Conservation (phyloP, 306 rosid species). For the Cucumis hystrix region DNA sequence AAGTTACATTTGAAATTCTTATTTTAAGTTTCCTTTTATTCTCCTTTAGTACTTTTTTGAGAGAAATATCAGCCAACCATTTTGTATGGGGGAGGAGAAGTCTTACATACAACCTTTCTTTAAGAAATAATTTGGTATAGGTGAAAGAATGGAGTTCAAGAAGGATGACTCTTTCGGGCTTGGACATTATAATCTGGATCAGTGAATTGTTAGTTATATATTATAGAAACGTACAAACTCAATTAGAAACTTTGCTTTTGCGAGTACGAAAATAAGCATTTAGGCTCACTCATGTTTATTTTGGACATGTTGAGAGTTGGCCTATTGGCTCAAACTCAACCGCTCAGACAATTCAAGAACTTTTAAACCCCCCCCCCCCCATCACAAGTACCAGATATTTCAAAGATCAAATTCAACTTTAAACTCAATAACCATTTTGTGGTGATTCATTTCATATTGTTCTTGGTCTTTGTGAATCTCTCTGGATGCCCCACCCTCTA, state of each 20-base stretch:
- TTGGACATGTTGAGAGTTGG: not conserved
- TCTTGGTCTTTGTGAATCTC: not conserved
- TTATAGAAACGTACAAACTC: not conserved
- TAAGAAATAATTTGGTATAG: no score
- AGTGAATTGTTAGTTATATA: no score
- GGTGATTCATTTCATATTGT: not conserved
- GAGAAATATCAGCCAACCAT: no score
- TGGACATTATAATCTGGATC: no score
- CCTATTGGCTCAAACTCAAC: not conserved
- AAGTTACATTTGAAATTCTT: not conserved
- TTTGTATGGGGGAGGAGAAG: no score
- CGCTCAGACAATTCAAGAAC: not conserved
- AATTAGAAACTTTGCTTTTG: no score
- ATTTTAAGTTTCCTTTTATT: not conserved
- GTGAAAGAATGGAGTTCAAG: no score
- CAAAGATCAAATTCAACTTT: not conserved
- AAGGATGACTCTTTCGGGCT: no score
- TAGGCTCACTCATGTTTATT: not conserved
- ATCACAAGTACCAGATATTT: not conserved
- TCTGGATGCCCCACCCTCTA: constrained; percentile 13
- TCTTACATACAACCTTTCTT: no score
- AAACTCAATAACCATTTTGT: not conserved
- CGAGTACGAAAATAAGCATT: not conserved
- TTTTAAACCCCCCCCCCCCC: no score
- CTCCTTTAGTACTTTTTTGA: not conserved